phyloP scores from a whole-genome alignment of 2,329 filamentous ascomycete genomes.

The Pyrenochaeta sp. region DNA sequence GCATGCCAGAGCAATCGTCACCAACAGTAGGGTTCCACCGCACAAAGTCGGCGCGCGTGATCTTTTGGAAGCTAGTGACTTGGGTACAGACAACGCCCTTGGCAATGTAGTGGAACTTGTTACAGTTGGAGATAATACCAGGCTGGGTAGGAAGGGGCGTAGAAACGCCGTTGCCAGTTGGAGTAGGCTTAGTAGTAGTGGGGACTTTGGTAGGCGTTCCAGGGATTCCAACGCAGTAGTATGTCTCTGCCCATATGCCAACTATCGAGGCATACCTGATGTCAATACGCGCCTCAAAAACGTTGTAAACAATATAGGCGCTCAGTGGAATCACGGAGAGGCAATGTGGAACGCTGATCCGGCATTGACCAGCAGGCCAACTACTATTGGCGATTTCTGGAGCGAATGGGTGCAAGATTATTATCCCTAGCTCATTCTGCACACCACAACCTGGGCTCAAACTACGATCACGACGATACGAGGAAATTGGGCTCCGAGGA shows the following conservation, averaged over 20 bases:
- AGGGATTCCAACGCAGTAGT: background rate
- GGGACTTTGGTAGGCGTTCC: background rate
- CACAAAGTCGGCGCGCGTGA: conserved; percentile 8
- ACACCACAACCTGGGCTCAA: background rate
- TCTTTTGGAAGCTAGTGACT: conserved; percentile 8
- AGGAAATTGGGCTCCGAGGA: background rate
- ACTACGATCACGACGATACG: background rate
- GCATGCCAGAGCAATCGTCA: background rate
- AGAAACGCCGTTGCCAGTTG: conserved; percentile 3
- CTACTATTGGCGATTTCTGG: conserved; percentile 3
- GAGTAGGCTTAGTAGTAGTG: background rate
- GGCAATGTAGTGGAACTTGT: conserved; percentile 8
- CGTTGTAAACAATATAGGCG: conserved; percentile 1
- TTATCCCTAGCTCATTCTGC: background rate
- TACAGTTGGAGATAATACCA: conserved; percentile 10
- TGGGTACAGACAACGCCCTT: conserved; percentile 5
- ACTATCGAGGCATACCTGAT: conserved; percentile 1
- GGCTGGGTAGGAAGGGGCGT: conserved; percentile 7
- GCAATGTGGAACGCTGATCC: background rate
- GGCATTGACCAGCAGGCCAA: background rate
- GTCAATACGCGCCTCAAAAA: background rate
- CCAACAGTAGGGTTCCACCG: conserved; percentile 14
- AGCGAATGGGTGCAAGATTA: conserved; percentile 2
- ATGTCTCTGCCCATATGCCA: conserved; percentile 3
- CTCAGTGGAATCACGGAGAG: conserved; percentile 2